A percentile compares a stretch with the other conserved stretches of the same genome.
Evolutionary conservation across 2,329 filamentous ascomycete species (phyloP).

Genomic region (Tympanopsis confertula): DNA sequence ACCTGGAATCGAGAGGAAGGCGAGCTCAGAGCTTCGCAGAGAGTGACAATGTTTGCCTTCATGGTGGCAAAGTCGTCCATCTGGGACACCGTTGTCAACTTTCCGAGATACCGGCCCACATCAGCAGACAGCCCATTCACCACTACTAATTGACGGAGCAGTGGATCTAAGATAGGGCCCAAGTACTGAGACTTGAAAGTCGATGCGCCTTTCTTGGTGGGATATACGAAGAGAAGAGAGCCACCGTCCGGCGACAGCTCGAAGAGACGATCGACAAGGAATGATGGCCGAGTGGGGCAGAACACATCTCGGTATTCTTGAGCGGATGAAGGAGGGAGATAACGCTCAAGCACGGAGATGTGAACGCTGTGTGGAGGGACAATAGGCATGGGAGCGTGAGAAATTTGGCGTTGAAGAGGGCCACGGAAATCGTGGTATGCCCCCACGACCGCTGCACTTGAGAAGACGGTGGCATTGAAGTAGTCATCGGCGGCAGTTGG

Average conservation of each 20-base stretch:
- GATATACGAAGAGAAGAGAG: constrained; percentile 50
- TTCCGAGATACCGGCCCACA: constrained; percentile 38
- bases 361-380: constrained; percentile 49
- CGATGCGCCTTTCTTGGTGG: constrained; percentile 40
- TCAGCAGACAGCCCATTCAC: constrained; percentile 46
- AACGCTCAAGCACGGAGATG: constrained; percentile 49
- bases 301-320: constrained; percentile 50
- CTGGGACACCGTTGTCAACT: constrained; percentile 36
- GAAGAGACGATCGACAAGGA: constrained; percentile 46
- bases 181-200: constrained; percentile 49
- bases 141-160: constrained; percentile 45
- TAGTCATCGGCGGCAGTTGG: constrained; percentile 41
- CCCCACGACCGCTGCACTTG: constrained; percentile 45
- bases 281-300: constrained; percentile 35
- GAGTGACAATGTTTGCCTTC: constrained; percentile 21
- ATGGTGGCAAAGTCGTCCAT: constrained; percentile 42
- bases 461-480: constrained; percentile 49
- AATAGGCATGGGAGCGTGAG: constrained; percentile 40
- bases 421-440: constrained; percentile 42
- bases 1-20: constrained; percentile 25
- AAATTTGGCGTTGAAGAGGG: constrained; percentile 24
- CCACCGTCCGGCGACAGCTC: constrained; percentile 46
- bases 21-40: constrained; percentile 23
- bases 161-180: constrained; percentile 46
- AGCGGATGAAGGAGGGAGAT: constrained; percentile 47